Evolutionary conservation across 2,329 filamentous ascomycete genomes (phyloP).

Genomic region (Verticillium dahliae): DNA sequence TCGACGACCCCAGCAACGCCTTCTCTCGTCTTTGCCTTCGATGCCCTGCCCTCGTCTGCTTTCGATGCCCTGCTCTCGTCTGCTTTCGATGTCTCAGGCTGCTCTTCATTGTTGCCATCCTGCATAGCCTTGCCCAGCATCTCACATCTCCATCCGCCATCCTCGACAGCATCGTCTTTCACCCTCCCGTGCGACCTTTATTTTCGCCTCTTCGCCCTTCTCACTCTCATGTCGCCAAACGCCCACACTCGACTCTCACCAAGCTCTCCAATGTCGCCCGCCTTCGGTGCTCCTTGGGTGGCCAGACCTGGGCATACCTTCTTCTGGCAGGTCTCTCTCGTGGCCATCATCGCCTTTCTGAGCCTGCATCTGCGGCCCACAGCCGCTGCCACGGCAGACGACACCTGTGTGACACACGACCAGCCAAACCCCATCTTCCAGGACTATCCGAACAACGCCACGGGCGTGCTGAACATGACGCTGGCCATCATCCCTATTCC

Average conservation of each 20-base stretch:
- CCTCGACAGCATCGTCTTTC: neutral
- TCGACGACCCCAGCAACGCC: neutral
- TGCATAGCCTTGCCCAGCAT: neutral
- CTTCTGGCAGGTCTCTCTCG: conserved; percentile 6
- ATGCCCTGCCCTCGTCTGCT: neutral
- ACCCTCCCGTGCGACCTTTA: neutral
- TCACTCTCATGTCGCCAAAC: neutral
- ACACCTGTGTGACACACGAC: conserved; percentile 5
- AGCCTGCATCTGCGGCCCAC: conserved; percentile 5
- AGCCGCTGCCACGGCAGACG: conserved; percentile 1
- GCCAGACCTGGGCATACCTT: neutral
- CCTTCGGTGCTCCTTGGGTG: neutral
- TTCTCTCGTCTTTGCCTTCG: neutral
- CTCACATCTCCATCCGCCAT: neutral
- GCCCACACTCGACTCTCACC: neutral
- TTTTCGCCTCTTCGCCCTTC: neutral
- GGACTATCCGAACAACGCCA: conserved; percentile 38
- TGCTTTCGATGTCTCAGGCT: neutral
- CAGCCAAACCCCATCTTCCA: conserved; percentile 37
- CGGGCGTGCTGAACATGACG: conserved; percentile 48
- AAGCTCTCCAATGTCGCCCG: neutral
- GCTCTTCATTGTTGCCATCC: neutral
- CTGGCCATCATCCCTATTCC: conserved; percentile 45
- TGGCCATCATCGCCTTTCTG: conserved; percentile 5
- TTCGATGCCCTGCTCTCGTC: neutral